These are phyloP conservation scores for Orbilia javanica DNA, from an alignment of 2,329 filamentous ascomycete genomes.

Conservation along the genomic window DNA sequence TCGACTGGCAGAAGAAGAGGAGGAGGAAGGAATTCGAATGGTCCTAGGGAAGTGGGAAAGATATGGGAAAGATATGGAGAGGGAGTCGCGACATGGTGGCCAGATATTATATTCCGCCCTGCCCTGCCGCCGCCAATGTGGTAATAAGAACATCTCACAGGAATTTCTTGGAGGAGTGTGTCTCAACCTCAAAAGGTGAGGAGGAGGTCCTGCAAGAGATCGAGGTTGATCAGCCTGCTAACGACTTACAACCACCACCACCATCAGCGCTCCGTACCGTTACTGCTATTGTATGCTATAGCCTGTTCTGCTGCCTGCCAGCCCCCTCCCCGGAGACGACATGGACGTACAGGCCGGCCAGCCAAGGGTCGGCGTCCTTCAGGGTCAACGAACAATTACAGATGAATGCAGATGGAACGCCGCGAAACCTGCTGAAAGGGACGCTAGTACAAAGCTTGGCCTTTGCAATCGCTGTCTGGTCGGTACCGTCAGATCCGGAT, in stretches of 20 bases:
- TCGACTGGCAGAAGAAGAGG: constrained; percentile 5
- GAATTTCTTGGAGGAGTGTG: constrained; percentile 41
- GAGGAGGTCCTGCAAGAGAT: constrained; percentile 50
- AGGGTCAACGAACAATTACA: constrained; percentile 27
- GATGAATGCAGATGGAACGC: constrained; percentile 40
- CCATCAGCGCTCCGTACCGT: too few relatives aligned
- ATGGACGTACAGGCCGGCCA: constrained; percentile 11
- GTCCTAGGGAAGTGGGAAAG: constrained; percentile 4
- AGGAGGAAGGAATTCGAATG: too few relatives aligned
- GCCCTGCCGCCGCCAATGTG: constrained; percentile 26
- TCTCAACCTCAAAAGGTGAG: constrained; percentile 40
- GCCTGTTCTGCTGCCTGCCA: constrained; percentile 6
- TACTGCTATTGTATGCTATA: neutral
- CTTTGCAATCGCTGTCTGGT: constrained; percentile 30
- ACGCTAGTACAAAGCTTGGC: constrained; percentile 54
- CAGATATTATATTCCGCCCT: constrained; percentile 53
- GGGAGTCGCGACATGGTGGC: constrained; percentile 53
- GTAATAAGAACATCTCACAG: constrained; percentile 28
- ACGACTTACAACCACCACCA: too few relatives aligned
- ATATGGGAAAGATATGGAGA: constrained; percentile 19
- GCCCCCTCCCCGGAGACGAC: constrained; percentile 1
- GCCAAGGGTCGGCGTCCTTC: constrained; percentile 40
- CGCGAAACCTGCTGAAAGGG: constrained; percentile 40
- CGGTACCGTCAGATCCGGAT: constrained; percentile 58
- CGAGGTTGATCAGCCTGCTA: constrained; percentile 38